Conservation (phyloP, 805 yeast species). For the Yamadazyma laniorum region DNA sequence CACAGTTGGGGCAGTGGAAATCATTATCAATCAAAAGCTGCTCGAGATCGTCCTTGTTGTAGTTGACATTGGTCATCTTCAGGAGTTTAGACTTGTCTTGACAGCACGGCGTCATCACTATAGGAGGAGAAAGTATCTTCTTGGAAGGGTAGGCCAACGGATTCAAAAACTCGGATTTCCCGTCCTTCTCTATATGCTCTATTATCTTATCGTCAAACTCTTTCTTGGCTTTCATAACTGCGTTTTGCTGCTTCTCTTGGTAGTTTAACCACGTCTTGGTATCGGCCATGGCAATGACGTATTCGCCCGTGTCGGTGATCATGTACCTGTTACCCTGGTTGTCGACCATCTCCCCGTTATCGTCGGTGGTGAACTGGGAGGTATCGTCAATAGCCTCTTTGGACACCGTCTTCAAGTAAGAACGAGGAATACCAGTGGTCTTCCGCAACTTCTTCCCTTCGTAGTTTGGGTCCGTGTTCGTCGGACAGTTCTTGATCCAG, state of each 20-base stretch:
- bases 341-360: conserved; percentile 44
- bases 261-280: conserved; percentile 84
- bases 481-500: conserved; percentile 95
- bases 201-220: conserved; percentile 47
- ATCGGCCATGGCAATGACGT: conserved; percentile 95
- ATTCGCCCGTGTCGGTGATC: conserved; percentile 93
- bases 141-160: conserved; percentile 53
- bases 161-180: conserved; percentile 52
- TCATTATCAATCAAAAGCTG: conserved; percentile 69
- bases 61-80: conserved; percentile 44
- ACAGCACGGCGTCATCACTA: conserved; percentile 81
- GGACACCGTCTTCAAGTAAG: conserved; percentile 81
- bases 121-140: conserved; percentile 63
- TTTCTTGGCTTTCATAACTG: conserved; percentile 46
- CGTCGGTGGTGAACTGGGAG: conserved; percentile 31
- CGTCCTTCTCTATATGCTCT: conserved; percentile 29
- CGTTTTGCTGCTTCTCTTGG: conserved; percentile 64
- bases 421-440: conserved; percentile 96
- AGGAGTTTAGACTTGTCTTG: conserved; percentile 53
- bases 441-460: conserved; percentile 89
- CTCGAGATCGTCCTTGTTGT: conserved; percentile 38
- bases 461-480: conserved; percentile 87
- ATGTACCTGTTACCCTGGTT: conserved; percentile 59
- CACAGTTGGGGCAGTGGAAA: conserved; percentile 89
- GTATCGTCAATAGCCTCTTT: conserved; percentile 65